Base-by-base conservation (phyloP, 345 rosid species). In the Mallotus nudiflorus region DNA sequence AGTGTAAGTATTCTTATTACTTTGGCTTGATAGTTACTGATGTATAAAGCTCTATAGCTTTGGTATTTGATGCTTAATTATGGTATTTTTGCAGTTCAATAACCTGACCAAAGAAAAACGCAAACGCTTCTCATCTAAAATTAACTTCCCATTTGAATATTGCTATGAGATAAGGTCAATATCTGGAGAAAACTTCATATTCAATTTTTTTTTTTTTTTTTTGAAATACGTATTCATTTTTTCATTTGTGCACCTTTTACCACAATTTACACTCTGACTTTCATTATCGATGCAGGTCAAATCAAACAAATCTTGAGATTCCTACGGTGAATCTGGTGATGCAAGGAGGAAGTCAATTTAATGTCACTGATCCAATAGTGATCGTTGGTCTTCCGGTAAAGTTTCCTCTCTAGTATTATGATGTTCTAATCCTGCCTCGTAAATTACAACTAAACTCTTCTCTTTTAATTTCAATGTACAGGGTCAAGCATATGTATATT, bases 121-220 rank as follows among this genome's bases (percentile, higher is more conserved):
- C n/a, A 77, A 69, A 44, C 94, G 96, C 27, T 71, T 79, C 65
- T 33, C 75, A 27, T 54, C 75, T 9, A 52, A 59, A 56, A 9
- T 85, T 4, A 60, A 57, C 8, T 46, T 95, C 9, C 99, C 97
- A 62, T 95, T 95, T 66, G 94, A 89, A 60, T 92, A 89, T 65
- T 95, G 99, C 75, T 95, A 90, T 64, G 80, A 80, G 12, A 67
- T 88, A 40, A 82, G 98, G 99, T 95, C 51, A 55, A 53, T 69
- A 57, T 64, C 20, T 3, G 19, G 40, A 27, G 10, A 44, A 48
- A 27, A 62, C 66, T 35, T 15, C 16, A n/a, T 50, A 53, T 71
- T n/a, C n/a, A n/a, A n/a, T n/a, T n/a, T n/a, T n/a, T n/a, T n/a
- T n/a, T n/a, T n/a, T n/a, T n/a, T n/a, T n/a, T n/a, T n/a, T n/a